Base-by-base conservation (phyloP, 2,329 filamentous ascomycete species). In the Neopestalotiopsis sp. region DNA sequence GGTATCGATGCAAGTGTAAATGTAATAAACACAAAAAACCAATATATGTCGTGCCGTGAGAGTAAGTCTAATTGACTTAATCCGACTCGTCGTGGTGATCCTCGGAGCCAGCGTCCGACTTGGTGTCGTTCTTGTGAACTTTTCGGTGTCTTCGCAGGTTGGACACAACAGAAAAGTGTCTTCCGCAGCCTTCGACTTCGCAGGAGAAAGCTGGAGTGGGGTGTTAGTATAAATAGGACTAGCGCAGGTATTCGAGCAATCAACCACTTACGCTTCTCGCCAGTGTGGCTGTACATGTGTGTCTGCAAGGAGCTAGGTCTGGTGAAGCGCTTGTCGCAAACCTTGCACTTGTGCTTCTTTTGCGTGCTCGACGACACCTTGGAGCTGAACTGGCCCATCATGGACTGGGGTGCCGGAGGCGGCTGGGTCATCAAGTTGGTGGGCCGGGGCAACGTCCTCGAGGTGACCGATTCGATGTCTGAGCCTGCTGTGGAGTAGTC, bases 321-420 rank as follows among this genome's bases (percentile, higher is more conserved):
- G 2, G 95, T 98, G 81, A 98, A 98, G 58, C 95, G 91, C 88
- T 98, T 98, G 82, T 98, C 95, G 85, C 95, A 98, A 70, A 98
- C 93, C 84, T 97, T 98, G 89, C 95, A 98, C 86, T 98, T 98
- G 85, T 98, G 96, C 87, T 98, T 98, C 90, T 98, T 98, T 79
- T 98, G 94, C 10, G 95, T 96, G 83, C 94, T 97, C 20, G 94
- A 95, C 0, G 94, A 95, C 66, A 98, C 91, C 83, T 98, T 98
- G 72, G 95, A 98, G 82, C 94, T 98, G 84, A 98, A 98, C 76
- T 97, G 95, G 66, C 94, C 91, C 96, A 99, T 99, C 94, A 99
- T 98, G 0, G 95, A 97, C 78, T 97, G 93, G 1, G 94, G 95
- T 20, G 94, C 94, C 1, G 94, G 94, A 1, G 94, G 94, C 40